Base-by-base conservation (phyloP, 108 stramenopile genomes). In the Nannochloropsis salina region DNA sequence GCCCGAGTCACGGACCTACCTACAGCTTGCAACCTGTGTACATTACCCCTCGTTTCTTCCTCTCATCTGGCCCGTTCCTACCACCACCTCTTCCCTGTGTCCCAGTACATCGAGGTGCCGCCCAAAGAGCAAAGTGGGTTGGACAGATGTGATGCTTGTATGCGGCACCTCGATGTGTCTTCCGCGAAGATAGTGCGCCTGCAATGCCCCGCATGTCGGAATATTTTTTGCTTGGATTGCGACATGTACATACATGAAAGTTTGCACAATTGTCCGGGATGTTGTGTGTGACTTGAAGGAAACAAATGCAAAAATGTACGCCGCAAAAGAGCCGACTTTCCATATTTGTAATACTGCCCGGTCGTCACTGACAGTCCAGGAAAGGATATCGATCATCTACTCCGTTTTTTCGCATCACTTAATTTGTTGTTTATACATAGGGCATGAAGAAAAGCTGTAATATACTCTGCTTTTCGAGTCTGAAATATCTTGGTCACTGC, bases 231-330 rank as follows among this genome's bases (percentile, higher is more conserved):
- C 47, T 40, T 91, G n/a, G 90, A 92, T 40, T 92, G 91, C 80
- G 91, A 92, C 87, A 90, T 92, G 86, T 92, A 89, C 83, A 89
- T 92, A n/a, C 91, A 92, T 79, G 91, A 92, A 45, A 84, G 86
- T 40, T 84, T 92, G 79, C 91, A 92, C 84, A 92, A 92, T n/a
- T 92, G 91, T 87, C 91, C 91, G 21, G 90, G 90, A 6, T 92
- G 91, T 44, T 89, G 89, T 74, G 61, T 15, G 8, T 74, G 61
- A 74, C 20, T 74, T 74, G 61, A 74, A 74, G 61, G 6, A n/a
- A 74, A 74, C 15, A n/a, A 74, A 74, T n/a, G 61, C 31, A 31
- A 31, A 31, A 31, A 31, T 1, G 0, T 31, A 31, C 31, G 31
- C 31, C 31, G 31, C 31, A 31, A 31, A 31, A 31, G 31, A 31